Conservation (phyloP, 352 stramenopile species). For the Pythium insidiosum region DNA sequence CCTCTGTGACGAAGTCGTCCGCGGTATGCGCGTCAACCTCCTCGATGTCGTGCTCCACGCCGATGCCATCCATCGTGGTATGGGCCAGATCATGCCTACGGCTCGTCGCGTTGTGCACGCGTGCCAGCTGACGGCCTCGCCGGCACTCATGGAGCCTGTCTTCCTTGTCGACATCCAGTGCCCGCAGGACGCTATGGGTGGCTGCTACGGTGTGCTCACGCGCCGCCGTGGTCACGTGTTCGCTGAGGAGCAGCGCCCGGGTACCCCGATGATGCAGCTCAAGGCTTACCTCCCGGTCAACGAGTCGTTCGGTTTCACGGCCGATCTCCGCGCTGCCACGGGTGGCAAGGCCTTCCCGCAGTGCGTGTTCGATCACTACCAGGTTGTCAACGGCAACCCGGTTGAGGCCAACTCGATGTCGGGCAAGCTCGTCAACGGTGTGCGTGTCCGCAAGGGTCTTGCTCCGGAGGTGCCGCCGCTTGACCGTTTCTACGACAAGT, state of each 20-base stretch:
- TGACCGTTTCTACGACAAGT: constrained; percentile 99
- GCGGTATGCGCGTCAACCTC: constrained; percentile 96
- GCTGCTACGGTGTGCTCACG: constrained; percentile 98
- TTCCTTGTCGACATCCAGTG: constrained; percentile 99
- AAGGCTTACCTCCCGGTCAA: constrained; percentile 99
- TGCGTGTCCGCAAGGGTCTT: constrained; percentile 98
- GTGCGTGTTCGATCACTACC: constrained; percentile 99
- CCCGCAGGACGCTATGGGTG: constrained; percentile 97
- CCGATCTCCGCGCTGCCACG: constrained; percentile 96
- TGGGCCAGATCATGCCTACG: constrained; percentile 99
- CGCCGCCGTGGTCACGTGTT: constrained; percentile 98
- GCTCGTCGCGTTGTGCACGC: constrained; percentile 97
- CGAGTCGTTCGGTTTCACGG: constrained; percentile 99
- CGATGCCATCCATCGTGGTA: constrained; percentile 99
- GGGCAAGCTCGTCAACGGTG: constrained; percentile 90
- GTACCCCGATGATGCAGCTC: constrained; percentile 98
- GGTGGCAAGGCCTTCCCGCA: constrained; percentile 99
- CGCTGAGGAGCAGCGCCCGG: constrained; percentile 96
- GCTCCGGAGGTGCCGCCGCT: constrained; percentile 94
- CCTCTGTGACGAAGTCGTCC: constrained; percentile 97
- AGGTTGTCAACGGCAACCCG: constrained; percentile 92
- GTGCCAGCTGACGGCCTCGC: constrained; percentile 92
- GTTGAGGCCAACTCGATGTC: constrained; percentile 90
- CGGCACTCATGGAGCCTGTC: constrained; percentile 96
- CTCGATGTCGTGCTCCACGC: constrained; percentile 99